Evolutionary conservation across 2,329 filamentous ascomycete genomes (phyloP), one percentile per base, ranked within the genome.

Genomic region (Trichoderma citrinoviride): DNA sequence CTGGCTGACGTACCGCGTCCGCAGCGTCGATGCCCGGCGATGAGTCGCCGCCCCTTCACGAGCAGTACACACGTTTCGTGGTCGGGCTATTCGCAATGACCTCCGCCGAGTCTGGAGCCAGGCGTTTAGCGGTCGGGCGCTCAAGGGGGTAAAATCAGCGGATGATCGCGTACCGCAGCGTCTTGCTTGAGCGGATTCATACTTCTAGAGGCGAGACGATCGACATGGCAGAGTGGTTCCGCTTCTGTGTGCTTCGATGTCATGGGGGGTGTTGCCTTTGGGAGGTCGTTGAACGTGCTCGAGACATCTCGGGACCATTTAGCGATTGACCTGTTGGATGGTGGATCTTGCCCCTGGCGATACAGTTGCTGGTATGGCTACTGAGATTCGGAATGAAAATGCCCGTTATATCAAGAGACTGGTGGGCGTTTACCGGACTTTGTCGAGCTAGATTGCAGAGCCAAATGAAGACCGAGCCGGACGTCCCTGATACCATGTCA

Each of bases 181-280:
- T 15, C 44, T 37, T 52, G 21, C 49, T 52, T 49, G 23, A 43
- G 7, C 40, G n/a, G n/a, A 57, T 57, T 1, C 37, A 17, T 8
- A 53, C 43, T 27, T 47, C 60, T 8, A 50, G 65, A 1, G 69
- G 68, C 7, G 44, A 67, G 23, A 63, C 68, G 1, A 64, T 75
- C 12, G 52, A 77, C 40, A 69, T 71, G 6, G 68, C 74, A 2
- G 67, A 69, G 12, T 76, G 74, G 72, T 74, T 76, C 65, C 75
- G 73, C 61, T 76, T 75, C 21, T 78, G 73, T 43, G 73, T n/a
- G 72, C 23, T 78, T 78, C 50, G 77, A 78, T 53, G 72, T 78
- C 5, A 79, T 79, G 76, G 77, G 76, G 4, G 75, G 79, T 57
- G 68, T 79, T 27, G 76, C 76, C 5, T 77, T 79, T 27, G 74